Base-by-base conservation (phyloP, 2,329 filamentous ascomycete species). In the Fonsecaea erecta region DNA sequence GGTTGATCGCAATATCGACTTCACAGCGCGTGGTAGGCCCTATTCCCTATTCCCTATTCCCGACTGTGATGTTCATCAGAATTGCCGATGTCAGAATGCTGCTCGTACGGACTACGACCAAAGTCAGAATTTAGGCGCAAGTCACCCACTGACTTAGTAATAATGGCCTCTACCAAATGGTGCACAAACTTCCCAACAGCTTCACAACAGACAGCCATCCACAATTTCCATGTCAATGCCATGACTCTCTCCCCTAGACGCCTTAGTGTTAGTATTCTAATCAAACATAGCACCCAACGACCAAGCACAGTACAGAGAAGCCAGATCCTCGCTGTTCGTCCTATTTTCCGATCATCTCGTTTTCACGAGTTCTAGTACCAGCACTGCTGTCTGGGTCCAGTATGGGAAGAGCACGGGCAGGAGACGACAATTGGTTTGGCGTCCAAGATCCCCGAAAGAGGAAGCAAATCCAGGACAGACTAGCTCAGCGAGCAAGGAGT, bases 401-500 rank as follows among this genome's bases (percentile, higher is more conserved):
- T 28, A 64, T 64, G 62, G 55, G 55, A 18, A 52, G 55, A 60
- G 54, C 62, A n/a, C 59, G 37, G 28, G 55, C 37, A 14, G 52
- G 51, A 30, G 63, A 66, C 18, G 63, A 68, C 60, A 64, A 68
- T 32, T 79, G 77, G 77, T 73, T 73, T 48, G 69, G 71, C 24
- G 72, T 77, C 32, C 59, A 73, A 48, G 76, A 78, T 60, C 73
- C 74, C 8, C 75, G 73, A 63, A 75, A 77, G 64, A 71, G 77
- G 32, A 78, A 79, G 68, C 74, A 76, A 52, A 77, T 78, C 18
- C 76, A 78, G 68, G 76, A 78, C 64, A 71, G 76, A 53, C 65
- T 78, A 43, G 77, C 77, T 34, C 76, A 78, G 63, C 68, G 77
- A 70, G 77, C 76, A 32, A 71, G 76, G 67, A 68, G 76, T 77